phyloP scores from a whole-genome alignment of 2,329 filamentous ascomycete species.

The Fusarium nematophilum region DNA sequence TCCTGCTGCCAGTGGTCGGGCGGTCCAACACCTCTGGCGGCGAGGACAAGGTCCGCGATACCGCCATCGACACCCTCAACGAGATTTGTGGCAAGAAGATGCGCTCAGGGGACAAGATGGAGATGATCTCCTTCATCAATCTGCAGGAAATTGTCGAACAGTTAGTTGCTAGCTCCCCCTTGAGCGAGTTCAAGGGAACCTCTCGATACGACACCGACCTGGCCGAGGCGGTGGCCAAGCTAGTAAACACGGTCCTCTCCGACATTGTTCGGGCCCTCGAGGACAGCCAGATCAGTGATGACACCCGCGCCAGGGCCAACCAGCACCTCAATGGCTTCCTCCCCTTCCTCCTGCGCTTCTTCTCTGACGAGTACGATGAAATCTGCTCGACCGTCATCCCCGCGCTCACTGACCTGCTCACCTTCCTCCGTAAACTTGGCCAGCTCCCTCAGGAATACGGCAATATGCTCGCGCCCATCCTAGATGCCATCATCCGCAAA shows the following conservation, averaged over 20 bases:
- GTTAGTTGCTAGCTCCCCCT: constrained; percentile 83
- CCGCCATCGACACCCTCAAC: constrained; percentile 93
- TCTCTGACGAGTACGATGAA: constrained; percentile 98
- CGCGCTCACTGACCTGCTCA: constrained; percentile 90
- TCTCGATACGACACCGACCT: constrained; percentile 94
- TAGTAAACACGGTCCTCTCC: constrained; percentile 89
- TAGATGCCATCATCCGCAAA: constrained; percentile 92
- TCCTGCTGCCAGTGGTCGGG: constrained; percentile 89
- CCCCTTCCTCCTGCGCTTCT: constrained; percentile 90
- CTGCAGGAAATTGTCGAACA: constrained; percentile 86
- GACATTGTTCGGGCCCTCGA: constrained; percentile 92
- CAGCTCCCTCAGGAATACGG: constrained; percentile 79
- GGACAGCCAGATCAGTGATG: constrained; percentile 68
- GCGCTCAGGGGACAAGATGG: constrained; percentile 91
- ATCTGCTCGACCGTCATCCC: constrained; percentile 96
- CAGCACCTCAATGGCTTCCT: constrained; percentile 85
- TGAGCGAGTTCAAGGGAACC: constrained; percentile 82
- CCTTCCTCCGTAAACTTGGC: constrained; percentile 85
- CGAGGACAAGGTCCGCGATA: constrained; percentile 85
- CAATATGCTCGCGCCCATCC: constrained; percentile 85
- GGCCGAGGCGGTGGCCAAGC: constrained; percentile 92
- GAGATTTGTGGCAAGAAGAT: constrained; percentile 99
- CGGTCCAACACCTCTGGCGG: constrained; percentile 70
- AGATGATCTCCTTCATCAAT: constrained; percentile 92
- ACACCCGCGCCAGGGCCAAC: constrained; percentile 79